These are phyloP conservation scores for Verticillium tricorpus DNA, from an alignment of 2,329 filamentous ascomycete genomes.

Conservation along the genomic window DNA sequence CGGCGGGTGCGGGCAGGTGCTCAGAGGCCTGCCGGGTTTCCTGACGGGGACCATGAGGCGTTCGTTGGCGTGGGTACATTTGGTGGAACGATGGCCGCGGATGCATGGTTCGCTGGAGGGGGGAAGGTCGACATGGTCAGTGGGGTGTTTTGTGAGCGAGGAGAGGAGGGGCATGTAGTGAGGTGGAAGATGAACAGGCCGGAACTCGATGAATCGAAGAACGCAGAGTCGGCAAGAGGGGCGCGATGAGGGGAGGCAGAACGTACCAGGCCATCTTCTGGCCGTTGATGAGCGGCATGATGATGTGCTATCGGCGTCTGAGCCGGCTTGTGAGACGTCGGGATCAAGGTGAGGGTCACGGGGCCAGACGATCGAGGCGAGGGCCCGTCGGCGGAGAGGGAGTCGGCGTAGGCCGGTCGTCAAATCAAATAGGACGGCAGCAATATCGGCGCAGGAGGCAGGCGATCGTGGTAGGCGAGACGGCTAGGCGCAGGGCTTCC, in stretches of 20 bases:
- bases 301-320: slow-evolving; percentile 13
- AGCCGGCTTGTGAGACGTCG: neutral
- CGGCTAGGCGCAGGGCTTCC: neutral
- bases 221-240: neutral
- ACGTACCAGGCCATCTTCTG: slow-evolving; percentile 67
- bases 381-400: neutral
- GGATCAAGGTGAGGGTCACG: neutral
- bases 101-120: slow-evolving; percentile 64
- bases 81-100: slow-evolving; percentile 70
- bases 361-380: neutral
- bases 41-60: slow-evolving; percentile 66
- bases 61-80: slow-evolving; percentile 65
- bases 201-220: neutral
- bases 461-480: neutral
- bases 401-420: neutral
- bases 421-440: neutral
- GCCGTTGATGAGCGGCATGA: slow-evolving; percentile 66
- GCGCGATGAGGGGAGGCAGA: slow-evolving; percentile 29
- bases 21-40: slow-evolving; percentile 67
- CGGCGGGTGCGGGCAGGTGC: slow-evolving; percentile 62
- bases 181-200: neutral
- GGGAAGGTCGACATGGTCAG: neutral
- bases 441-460: neutral
- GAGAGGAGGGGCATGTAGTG: neutral
- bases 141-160: neutral